Conservation (phyloP, 202 grass and related monocot species). For the Digitaria exilis region DNA sequence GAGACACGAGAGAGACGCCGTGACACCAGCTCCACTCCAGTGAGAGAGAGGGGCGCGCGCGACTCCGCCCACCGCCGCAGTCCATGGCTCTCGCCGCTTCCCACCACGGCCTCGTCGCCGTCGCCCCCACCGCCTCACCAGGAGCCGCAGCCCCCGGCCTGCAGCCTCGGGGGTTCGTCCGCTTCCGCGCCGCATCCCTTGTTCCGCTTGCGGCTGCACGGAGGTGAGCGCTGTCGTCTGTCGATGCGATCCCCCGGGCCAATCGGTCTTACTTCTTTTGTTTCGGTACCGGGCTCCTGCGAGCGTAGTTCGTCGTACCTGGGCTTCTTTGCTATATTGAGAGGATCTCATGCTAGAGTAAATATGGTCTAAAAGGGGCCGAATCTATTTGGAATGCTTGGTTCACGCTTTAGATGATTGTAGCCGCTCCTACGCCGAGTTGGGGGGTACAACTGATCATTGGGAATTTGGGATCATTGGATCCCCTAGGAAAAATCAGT, state of each 20-base stretch:
- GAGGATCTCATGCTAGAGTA: background rate
- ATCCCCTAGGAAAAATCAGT: background rate
- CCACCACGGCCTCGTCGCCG: background rate
- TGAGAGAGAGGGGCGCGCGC: background rate
- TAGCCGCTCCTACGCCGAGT: background rate
- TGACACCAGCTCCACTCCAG: background rate
- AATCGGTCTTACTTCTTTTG: background rate
- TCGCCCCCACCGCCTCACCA: background rate
- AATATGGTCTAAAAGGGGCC: no score
- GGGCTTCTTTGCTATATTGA: background rate
- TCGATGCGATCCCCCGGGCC: constrained; percentile 14
- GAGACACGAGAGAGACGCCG: no score
- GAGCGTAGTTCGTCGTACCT: background rate
- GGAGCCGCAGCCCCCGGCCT: background rate
- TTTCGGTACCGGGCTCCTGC: background rate
- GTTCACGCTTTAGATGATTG: background rate
- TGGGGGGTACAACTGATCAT: background rate
- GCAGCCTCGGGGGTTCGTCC: background rate
- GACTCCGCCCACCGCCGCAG: background rate
- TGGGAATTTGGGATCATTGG: no score
- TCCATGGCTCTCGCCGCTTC: constrained; percentile 47
- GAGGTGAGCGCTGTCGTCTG: constrained; percentile 43
- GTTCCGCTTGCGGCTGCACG: background rate
- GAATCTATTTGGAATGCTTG: background rate
- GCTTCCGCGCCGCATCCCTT: background rate